Evolutionary conservation across 768 basidiomycete genomes (phyloP), one percentile per base, ranked within the genome.

Genomic region (Mrakia frigida): DNA sequence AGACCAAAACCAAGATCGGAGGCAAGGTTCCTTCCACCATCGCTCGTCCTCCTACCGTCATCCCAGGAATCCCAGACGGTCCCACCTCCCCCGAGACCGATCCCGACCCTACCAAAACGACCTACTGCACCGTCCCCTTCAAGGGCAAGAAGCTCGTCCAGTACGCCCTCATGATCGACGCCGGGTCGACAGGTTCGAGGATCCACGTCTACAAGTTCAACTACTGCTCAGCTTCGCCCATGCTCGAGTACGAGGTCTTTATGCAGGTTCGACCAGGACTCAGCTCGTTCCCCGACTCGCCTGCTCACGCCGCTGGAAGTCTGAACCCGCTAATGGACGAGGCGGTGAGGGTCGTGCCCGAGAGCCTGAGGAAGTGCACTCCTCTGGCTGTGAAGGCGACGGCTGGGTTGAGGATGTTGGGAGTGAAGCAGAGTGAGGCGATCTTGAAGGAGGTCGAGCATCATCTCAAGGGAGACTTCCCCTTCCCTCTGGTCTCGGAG

Each of bases 201-300:
- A 94, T 98, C 81, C 97, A 99, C 86, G 87, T 98, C 43, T 99
- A 98, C 90, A 98, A 97, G 82, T 98, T 98, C 88, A 87, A 96
- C 87, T 90, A 94, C 85, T 94, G 94, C 85, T 86, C 86, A 0
- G 83, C 90, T 0, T 88, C 91, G 0, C 89, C 94, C 1, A 82
- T 86, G 31, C 92, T 92, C 84, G 96, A 98, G 82, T 94, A 94
- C 85, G 97, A 99, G 82, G 91, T 91, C 10, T 98, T 98, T 87
- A 88, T 88, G 81, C 88, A 89, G 86, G 89, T 87, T 10, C 86
- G 91, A 37, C 93, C 92, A 0, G 95, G 96, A 0, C 85, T 98
- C 3, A 93, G 91, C 0, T 81, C 84, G 0, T 94, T 72, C 61
- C 35, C 86, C 80, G 85, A 85, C 0, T 67, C 87, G 21, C 82